Evolutionary conservation across 257 asterid species (phyloP).

Genomic region (Mitragyna speciosa): DNA sequence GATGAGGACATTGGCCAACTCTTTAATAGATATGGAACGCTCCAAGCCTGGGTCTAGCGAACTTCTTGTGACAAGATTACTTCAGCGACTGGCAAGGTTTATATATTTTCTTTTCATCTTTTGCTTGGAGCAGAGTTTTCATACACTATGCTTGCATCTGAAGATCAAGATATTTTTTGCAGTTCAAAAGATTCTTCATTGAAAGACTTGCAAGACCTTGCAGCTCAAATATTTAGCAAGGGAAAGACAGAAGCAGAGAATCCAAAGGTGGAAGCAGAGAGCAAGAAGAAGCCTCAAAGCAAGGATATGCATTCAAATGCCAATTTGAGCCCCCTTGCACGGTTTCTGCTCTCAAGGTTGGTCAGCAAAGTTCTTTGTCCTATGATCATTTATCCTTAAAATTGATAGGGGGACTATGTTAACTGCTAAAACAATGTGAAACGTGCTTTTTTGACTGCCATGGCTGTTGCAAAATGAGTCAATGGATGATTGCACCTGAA

Average conservation of each 20-base stretch:
- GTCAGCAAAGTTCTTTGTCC: constrained; percentile 26
- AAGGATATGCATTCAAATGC: constrained; percentile 71
- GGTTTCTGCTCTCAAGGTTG: constrained; percentile 97
- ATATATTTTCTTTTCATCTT: constrained; percentile 14
- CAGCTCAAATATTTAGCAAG: constrained; percentile 54
- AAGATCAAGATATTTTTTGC: constrained; percentile 32
- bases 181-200: constrained; percentile 83
- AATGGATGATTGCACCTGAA: not conserved
- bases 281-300: constrained; percentile 68
- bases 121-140: not conserved
- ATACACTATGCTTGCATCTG: constrained; percentile 11
- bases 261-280: constrained; percentile 50
- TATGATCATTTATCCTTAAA: not conserved
- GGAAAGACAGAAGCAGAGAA: constrained; percentile 59
- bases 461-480: not conserved
- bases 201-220: constrained; percentile 82
- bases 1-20: constrained; percentile 55
- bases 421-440: not conserved
- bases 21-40: constrained; percentile 81
- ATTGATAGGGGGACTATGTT: not conserved
- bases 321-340: constrained; percentile 94
- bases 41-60: constrained; percentile 77
- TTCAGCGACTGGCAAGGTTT: constrained; percentile 85
- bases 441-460: not conserved
- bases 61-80: constrained; percentile 66